Evolutionary conservation across 2,329 filamentous ascomycete genomes (phyloP), one percentile per base, ranked within the genome.

Genomic region (Pseudocercospora crystallina): DNA sequence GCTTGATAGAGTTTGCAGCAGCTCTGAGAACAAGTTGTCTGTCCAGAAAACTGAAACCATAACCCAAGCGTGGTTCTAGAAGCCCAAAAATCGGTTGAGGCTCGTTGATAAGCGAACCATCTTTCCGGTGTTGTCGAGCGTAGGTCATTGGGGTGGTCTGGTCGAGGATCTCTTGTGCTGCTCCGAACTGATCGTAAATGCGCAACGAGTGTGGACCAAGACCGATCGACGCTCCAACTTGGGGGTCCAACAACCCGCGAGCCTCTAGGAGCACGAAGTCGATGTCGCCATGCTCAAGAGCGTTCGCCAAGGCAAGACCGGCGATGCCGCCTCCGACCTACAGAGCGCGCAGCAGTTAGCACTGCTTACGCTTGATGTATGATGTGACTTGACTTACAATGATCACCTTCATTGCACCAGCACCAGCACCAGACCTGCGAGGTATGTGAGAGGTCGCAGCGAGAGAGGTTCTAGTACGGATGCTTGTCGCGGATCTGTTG

Each of bases 111-210:
- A 47, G 38, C 15, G 42, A 46, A 1, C 51, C 51, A 34, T 57
- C 43, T 31, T 34, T 20, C 8, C 43, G 37, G 13, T 50, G 46
- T 11, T 40, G 37, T 17, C 33, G 20, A 3, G 35, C 17, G 12
- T 30, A 38, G 11, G 35, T 33, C 7, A 56, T 41, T 5, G 56
- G 46, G 5, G 38, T 44, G 5, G 53, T 53, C 9, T 48, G 31
- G 34, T 56, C 56, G 11, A 56, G 44, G 29, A 56, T 53, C 5
- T 49, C 56, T 45, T 58, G 46, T 11, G 43, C 53, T 12, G 56
- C 56, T 1, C 76, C 78, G 0, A 82, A 59, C 59, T 82, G 80
- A 43, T 80, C 78, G 0, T 80, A 59, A 5, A 81, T 73, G 0
- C 73, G 67, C 3, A 64, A 49, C 0, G 74, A 74, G 13, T 75